A percentile compares a stretch with the other conserved stretches of the same genome.
Evolutionary conservation across 169 alveolate species (phyloP).

Genomic region (Plasmodium malariae): DNA sequence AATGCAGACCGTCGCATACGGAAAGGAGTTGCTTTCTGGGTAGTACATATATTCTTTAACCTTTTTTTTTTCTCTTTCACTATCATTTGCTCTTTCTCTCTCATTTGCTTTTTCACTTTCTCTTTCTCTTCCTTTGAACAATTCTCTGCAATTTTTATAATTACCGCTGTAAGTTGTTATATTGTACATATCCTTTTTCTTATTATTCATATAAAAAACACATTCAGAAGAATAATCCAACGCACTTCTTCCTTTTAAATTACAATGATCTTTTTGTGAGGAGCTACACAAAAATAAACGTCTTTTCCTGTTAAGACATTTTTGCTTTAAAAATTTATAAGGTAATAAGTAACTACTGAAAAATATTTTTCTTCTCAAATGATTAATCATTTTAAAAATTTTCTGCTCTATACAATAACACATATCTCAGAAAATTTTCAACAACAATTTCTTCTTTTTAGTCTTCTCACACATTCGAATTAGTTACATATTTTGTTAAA

Average conservation of each 20-base stretch:
- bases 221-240: not conserved
- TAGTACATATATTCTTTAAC: constrained; percentile 5
- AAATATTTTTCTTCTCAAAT: constrained; percentile 8
- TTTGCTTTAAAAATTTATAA: not conserved
- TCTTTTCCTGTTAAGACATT: not conserved
- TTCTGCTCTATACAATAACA: not conserved
- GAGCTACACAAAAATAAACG: not conserved
- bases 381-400: constrained; percentile 28
- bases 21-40: constrained; percentile 49
- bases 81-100: constrained; percentile 1
- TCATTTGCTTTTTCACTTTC: not conserved
- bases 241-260: not conserved
- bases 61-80: not conserved
- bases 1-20: constrained; percentile 32
- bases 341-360: not conserved
- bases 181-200: not conserved
- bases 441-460: too few species aligned
- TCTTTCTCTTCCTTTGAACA: constrained; percentile 7
- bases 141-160: constrained; percentile 1
- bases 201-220: not conserved
- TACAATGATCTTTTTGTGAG: not conserved
- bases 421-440: too few species aligned
- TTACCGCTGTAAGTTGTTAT: not conserved
- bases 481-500: too few species aligned
- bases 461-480: too few species aligned